Evolutionary conservation across 2,329 filamentous ascomycete species (phyloP).

Genomic region (Ophiosphaerella korrae): DNA sequence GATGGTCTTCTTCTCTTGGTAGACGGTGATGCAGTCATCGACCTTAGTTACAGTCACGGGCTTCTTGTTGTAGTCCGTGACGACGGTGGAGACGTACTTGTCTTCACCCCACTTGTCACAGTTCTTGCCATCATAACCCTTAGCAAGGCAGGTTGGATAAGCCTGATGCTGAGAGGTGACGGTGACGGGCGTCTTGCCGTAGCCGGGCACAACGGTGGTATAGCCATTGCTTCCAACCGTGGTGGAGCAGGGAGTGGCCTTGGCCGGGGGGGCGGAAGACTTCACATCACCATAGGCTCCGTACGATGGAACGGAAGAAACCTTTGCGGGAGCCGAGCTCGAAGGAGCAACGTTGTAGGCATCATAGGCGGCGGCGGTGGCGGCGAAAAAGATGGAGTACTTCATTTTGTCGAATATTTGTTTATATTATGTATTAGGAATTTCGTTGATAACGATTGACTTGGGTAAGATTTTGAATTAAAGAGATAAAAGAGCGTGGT

Average conservation of each 20-base stretch:
- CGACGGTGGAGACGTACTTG: slow-evolving; percentile 33
- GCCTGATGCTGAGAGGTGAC: slow-evolving; percentile 41
- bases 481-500: slow-evolving; percentile 16
- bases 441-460: slow-evolving; percentile 30
- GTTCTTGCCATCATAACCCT: slow-evolving; percentile 17
- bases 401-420: slow-evolving; percentile 20
- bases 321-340: slow-evolving; percentile 16
- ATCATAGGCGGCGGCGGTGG: slow-evolving; percentile 29
- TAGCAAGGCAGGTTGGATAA: slow-evolving; percentile 35
- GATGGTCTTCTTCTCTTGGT: slow-evolving; percentile 35
- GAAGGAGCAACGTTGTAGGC: slow-evolving; percentile 20
- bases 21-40: slow-evolving; percentile 32
- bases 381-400: slow-evolving; percentile 33
- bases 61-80: slow-evolving; percentile 34
- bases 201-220: slow-evolving; percentile 35
- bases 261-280: slow-evolving; percentile 23
- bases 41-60: slow-evolving; percentile 33
- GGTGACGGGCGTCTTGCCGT: slow-evolving; percentile 33
- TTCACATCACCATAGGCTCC: slow-evolving; percentile 17
- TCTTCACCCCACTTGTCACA: slow-evolving; percentile 30
- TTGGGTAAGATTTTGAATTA: slow-evolving; percentile 25
- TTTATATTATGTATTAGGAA: slow-evolving; percentile 16
- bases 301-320: slow-evolving; percentile 16
- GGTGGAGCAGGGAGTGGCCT: slow-evolving; percentile 10
- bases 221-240: slow-evolving; percentile 24